Percentiles rank a stretch among this genome's conserved stretches.
These are phyloP conservation scores for Psidium guajava DNA, from an alignment of 345 rosid species.

Conservation along the genomic window DNA sequence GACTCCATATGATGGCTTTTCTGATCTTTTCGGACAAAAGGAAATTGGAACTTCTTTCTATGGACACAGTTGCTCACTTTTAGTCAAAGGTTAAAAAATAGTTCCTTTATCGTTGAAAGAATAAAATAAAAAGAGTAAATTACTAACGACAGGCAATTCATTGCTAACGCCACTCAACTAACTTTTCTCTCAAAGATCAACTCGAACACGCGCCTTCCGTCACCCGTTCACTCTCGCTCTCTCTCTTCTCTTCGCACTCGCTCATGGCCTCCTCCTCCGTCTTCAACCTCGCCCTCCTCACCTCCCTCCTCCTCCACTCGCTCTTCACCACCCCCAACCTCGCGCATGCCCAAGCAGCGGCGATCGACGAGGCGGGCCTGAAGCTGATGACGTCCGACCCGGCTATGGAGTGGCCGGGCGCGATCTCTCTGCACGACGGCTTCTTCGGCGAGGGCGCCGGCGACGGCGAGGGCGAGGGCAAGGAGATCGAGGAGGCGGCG, in stretches of 20 bases:
- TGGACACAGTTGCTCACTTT: too few species aligned
- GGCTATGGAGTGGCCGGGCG: constrained; percentile 46
- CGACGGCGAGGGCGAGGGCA: constrained; percentile 2
- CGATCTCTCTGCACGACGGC: not conserved
- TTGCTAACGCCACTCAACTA: too few species aligned
- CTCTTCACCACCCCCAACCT: not conserved
- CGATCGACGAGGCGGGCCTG: not conserved
- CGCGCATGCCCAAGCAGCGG: not conserved
- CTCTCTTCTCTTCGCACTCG: not conserved
- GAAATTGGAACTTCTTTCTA: too few species aligned
- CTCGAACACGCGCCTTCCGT: not conserved
- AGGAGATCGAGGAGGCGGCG: constrained; percentile 10
- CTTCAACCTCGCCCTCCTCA: not conserved
- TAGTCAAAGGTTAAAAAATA: not conserved
- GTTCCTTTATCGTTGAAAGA: not conserved
- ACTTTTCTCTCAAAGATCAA: too few species aligned
- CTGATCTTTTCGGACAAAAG: not conserved
- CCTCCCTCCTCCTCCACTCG: not conserved
- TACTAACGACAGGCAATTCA: not conserved
- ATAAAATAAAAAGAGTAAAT: not conserved
- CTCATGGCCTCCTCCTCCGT: not conserved
- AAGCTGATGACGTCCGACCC: not conserved
- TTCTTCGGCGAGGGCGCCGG: constrained; percentile 6
- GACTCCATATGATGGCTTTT: not conserved
- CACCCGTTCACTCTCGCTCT: not conserved